Evolutionary conservation across 257 asterid genomes (phyloP), one percentile per base, ranked within the genome.

Genomic region (Nicotiana otophora): DNA sequence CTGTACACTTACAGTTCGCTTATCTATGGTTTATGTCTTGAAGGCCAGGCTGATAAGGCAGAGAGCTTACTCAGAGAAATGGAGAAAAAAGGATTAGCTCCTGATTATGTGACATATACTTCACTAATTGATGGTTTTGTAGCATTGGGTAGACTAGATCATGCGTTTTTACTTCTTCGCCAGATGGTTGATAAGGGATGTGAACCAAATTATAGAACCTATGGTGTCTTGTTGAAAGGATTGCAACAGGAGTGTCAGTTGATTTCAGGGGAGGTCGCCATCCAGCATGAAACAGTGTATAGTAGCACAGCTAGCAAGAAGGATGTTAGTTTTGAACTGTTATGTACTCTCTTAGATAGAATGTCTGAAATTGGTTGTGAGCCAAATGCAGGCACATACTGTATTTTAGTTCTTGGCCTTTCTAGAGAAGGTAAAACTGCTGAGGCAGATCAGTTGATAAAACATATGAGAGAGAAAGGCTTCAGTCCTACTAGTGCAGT

Each of bases 41-140:
- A 88, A 85, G 95, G 92, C 69, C 90, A 88, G 85, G 89, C 86
- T 82, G 90, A 86, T 74, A 91, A 90, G 51, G 99, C 97, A 62
- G 91, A 92, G 82, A 61, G 28, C 66, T 82, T 95, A 83, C 91
- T 95, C 58, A 84, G 84, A 74, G 98, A 92, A 85, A 92, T 95
- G 97, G 81, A 75, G 80, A 60, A 66, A 60, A 89, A 85, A 86
- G 92, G 90, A 33, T 82, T 94, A 80, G 81, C 82, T 78, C 97
- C 98, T 61, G 98, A 94, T 83, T 84, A 82, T 86, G 97, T 95
- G 78, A 90, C 95, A 5, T 95, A 91, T 90, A 92, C 98, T 17
- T 91, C 97, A 68, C 78, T 95, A 82, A 92, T 94, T 39, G 90
- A 92, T 87, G 99, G 99, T 30, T 91, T 89, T 83, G 94, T 91